Evolutionary conservation across 1,284 basidiomycete species (phyloP), one percentile per base, ranked within the genome.

Genomic region (Fomitopsis pinicola): DNA sequence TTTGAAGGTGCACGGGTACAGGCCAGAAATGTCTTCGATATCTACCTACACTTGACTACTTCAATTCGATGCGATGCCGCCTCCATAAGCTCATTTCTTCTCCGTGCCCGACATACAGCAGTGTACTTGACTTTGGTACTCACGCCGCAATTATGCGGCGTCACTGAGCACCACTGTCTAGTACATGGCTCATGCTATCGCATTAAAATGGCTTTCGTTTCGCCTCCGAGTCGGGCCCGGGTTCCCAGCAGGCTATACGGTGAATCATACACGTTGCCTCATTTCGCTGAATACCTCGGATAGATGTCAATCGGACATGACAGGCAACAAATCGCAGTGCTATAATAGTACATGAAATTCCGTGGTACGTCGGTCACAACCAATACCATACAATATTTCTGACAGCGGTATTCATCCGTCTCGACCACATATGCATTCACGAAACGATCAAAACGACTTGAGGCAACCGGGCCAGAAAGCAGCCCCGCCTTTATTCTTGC

Each of bases 401-500:
- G 35, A 1, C 35, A 36, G 35, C 35, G 6, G 14, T 15, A 40
- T 10, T 12, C 38, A 40, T 40, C 6, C 15, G n/a, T 19, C 9
- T 45, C 42, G 42, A 14, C 15, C 22, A 1, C 17, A 22, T 1
- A 22, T 48, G 6, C 19, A n/a, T 5, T 50, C 26, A 15, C 10
- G 26, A 3, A 26, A 33, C 48, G 1, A 2, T 40, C 61, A 59
- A 6, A 59, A 48, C n/a, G 61, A 59, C n/a, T 54, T 45, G 14
- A 59, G 28, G 14, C 36, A 57, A 14, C 61, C 61, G 0, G 83
- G 82, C 68, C 78, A 80, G 57, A 77, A 78, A 15, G 73, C 73
- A 33, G 63, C 57, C 19, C 71, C 68, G 26, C 71, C 79, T 65
- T 76, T 77, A 65, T 83, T 82, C 50, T 72, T 71, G 22, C 75